Evolutionary conservation across 208 protist species (phyloP).

Genomic region (Tritrichomonas foetus): DNA sequence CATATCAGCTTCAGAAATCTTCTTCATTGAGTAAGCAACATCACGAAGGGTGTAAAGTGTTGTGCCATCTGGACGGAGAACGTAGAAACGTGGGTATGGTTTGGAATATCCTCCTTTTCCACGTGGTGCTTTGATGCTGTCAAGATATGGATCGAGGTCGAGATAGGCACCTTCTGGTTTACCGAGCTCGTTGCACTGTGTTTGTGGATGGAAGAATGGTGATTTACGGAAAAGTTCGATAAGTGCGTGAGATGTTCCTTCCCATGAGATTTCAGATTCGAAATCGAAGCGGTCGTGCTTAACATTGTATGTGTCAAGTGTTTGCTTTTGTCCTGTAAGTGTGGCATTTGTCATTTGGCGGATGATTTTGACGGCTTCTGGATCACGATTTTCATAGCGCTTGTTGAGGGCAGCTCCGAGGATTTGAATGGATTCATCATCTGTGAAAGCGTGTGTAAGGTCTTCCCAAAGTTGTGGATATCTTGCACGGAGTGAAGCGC

Average conservation of each 20-base stretch:
- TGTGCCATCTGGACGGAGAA: conserved; percentile 20
- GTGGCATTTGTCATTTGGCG: neutral
- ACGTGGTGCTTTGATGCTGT: neutral
- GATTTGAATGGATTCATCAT: neutral
- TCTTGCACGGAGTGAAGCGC: neutral
- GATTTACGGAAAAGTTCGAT: neutral
- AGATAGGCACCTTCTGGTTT: neutral
- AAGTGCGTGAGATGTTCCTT: neutral
- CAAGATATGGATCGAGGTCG: neutral
- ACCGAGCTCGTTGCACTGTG: neutral
- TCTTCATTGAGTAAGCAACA: conserved; percentile 38
- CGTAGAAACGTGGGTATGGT: conserved; percentile 22
- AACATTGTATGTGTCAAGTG: conserved; percentile 12
- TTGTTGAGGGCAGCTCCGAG: conserved; percentile 30
- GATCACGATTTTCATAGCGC: neutral
- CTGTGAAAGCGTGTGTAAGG: neutral
- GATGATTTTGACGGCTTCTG: conserved; percentile 18
- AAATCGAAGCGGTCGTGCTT: conserved; percentile 33
- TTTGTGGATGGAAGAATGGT: conserved; percentile 31
- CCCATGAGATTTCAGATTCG: conserved; percentile 16
- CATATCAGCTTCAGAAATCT: conserved; percentile 18
- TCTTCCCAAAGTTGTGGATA: neutral
- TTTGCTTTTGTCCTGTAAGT: neutral
- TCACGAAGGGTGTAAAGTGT: conserved; percentile 6
- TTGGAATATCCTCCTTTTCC: conserved; percentile 23